Percentiles rank a stretch among this genome's conserved stretches.
phyloP scores from a whole-genome alignment of 2,329 filamentous ascomycete species.

The Neofusicoccum laricinum region DNA sequence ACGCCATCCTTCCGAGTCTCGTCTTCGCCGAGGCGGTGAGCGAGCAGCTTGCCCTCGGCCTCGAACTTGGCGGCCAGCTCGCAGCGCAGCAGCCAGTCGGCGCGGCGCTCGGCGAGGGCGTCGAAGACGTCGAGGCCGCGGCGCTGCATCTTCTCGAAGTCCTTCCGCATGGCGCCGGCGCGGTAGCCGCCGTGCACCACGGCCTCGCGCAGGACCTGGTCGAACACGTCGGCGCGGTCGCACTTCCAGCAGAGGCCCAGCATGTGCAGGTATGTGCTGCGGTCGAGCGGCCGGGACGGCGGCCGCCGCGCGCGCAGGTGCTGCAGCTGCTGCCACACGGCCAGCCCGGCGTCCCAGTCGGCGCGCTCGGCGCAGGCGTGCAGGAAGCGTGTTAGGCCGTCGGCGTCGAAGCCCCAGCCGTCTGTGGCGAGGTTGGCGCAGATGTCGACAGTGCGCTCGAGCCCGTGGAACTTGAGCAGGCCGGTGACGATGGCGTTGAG shows the following conservation, averaged over 20 bases:
- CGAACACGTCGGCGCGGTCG: not conserved
- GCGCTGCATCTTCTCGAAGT: slow-evolving; percentile 1
- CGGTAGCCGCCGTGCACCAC: not conserved
- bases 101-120: not conserved
- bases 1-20: not conserved
- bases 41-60: not conserved
- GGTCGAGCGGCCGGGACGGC: not conserved
- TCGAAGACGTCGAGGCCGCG: not conserved
- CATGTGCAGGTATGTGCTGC: slow-evolving; percentile 8
- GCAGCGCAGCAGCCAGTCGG: not conserved
- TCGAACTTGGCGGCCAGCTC: not conserved
- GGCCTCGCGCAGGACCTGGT: not conserved
- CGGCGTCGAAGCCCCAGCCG: slow-evolving; percentile 45
- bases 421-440: slow-evolving; percentile 42
- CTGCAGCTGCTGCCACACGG: slow-evolving; percentile 44
- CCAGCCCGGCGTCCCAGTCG: slow-evolving; percentile 37
- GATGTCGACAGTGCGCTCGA: slow-evolving; percentile 41
- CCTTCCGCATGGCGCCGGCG: not conserved
- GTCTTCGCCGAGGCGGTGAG: too few species aligned
- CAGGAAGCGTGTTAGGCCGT: slow-evolving; percentile 38
- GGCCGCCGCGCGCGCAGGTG: slow-evolving; percentile 21
- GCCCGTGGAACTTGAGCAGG: slow-evolving; percentile 44
- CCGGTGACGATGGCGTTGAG: slow-evolving; percentile 42
- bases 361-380: slow-evolving; percentile 38
- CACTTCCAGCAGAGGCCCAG: slow-evolving; percentile 12